phyloP scores from a whole-genome alignment of 2,329 filamentous ascomycete genomes.

The Epichloe elymi region DNA sequence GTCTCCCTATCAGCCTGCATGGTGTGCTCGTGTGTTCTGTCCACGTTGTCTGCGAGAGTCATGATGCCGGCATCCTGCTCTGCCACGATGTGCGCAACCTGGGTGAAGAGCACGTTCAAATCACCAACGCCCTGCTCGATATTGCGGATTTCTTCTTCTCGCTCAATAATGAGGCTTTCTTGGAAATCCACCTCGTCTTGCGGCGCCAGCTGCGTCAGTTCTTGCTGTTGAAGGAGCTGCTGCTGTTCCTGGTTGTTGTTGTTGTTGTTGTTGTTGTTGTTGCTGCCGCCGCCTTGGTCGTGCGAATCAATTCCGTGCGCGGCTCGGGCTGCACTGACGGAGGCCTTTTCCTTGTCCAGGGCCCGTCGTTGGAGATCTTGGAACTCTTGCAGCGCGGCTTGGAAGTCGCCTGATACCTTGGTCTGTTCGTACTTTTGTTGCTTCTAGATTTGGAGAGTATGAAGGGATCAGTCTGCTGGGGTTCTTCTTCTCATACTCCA shows the following conservation, averaged over 20 bases:
- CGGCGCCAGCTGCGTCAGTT: conserved; percentile 68
- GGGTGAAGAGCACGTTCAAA: conserved; percentile 89
- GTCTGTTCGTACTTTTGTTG: conserved; percentile 94
- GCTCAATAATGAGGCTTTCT: conserved; percentile 87
- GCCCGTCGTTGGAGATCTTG: conserved; percentile 81
- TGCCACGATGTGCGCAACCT: conserved; percentile 93
- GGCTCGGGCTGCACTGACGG: conserved; percentile 67
- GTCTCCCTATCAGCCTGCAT: conserved; percentile 77
- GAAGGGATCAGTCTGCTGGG: not conserved
- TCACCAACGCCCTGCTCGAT: conserved; percentile 95
- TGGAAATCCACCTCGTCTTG: conserved; percentile 98
- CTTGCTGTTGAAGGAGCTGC: conserved; percentile 48
- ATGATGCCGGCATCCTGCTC: conserved; percentile 84
- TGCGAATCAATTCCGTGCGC: conserved; percentile 50
- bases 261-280: conserved; percentile 7
- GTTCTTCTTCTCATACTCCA: not conserved
- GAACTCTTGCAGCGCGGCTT: conserved; percentile 78
- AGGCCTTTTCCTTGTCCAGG: conserved; percentile 84
- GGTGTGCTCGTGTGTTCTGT: conserved; percentile 69
- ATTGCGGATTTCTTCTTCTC: conserved; percentile 91
- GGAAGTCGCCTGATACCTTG: conserved; percentile 89
- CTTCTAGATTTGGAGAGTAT: conserved; percentile 52
- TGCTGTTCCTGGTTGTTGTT: conserved; percentile 23
- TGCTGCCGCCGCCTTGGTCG: conserved; percentile 10
- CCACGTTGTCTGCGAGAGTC: conserved; percentile 78